Evolutionary conservation across 176 grass and related monocot species (phyloP).

Genomic region (Oryza meridionalis): DNA sequence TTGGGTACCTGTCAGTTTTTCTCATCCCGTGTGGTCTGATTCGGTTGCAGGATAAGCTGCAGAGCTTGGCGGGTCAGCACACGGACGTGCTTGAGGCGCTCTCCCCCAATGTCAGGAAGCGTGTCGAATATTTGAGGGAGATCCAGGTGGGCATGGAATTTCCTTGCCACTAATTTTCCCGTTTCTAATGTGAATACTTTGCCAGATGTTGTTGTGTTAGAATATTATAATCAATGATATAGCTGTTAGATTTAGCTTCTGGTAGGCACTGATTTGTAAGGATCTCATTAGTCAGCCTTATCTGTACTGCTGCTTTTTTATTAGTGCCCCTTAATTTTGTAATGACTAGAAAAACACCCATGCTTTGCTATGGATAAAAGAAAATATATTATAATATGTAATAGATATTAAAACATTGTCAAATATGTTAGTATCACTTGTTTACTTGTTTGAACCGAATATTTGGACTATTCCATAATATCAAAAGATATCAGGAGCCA

Average conservation of each 20-base stretch:
- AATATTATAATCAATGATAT: background rate
- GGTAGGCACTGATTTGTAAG: background rate
- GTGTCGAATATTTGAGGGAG: constrained; percentile 64
- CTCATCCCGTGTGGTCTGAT: constrained; percentile 29
- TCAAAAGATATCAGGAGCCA: too few species aligned
- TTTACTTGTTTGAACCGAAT: too few species aligned
- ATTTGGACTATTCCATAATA: too few species aligned
- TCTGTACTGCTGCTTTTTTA: background rate
- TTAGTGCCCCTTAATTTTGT: background rate
- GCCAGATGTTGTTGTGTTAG: background rate
- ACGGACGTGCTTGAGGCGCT: constrained; percentile 58
- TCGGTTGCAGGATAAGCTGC: constrained; percentile 67
- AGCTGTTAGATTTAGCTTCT: background rate
- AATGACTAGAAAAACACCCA: too few species aligned
- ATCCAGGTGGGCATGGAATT: constrained; percentile 58
- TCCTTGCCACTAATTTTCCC: background rate
- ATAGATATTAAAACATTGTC: too few species aligned
- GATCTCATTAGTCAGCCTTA: background rate
- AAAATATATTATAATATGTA: too few species aligned
- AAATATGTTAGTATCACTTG: too few species aligned
- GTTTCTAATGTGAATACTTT: background rate
- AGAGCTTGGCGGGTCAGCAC: constrained; percentile 72
- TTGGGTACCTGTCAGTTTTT: background rate
- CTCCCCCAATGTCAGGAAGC: constrained; percentile 74
- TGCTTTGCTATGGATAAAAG: too few species aligned